Percentiles rank a stretch among this genome's conserved stretches.
Conservation (phyloP, 148 eudicot species). For the Heliosperma pusillum region DNA sequence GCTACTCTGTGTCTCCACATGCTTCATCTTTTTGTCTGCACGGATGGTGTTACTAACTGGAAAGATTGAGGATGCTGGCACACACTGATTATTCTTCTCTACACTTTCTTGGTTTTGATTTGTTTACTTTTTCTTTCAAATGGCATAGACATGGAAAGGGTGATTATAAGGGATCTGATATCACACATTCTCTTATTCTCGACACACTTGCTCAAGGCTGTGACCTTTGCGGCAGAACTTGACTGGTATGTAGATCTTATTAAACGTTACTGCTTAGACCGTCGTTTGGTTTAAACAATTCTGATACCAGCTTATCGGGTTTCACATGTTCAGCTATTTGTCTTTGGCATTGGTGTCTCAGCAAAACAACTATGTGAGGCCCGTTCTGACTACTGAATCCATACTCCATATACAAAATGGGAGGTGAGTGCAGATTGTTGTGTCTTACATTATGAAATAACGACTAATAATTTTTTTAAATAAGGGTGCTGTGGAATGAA, state of each 20-base stretch:
- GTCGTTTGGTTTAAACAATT: constrained; percentile 6
- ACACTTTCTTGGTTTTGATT: not conserved
- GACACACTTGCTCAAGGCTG: constrained; percentile 64
- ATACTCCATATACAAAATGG: constrained; percentile 86
- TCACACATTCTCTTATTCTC: constrained; percentile 72
- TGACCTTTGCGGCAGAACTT: constrained; percentile 89
- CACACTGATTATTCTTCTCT: not conserved
- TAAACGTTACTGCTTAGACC: constrained; percentile 12
- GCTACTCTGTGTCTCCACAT: constrained; percentile 7
- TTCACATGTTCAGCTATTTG: constrained; percentile 47
- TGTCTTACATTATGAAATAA: not conserved
- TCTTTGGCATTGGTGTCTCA: constrained; percentile 89
- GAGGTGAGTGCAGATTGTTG: constrained; percentile 49
- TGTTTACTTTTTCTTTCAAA: constrained; percentile 14
- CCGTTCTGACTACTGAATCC: constrained; percentile 64
- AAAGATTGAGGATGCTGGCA: not conserved
- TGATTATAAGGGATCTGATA: constrained; percentile 85
- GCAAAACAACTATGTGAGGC: constrained; percentile 90
- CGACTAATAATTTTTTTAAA: not conserved
- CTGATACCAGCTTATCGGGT: constrained; percentile 18
- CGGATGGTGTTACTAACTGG: constrained; percentile 5
- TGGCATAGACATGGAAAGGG: constrained; percentile 92
- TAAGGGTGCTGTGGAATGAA: not conserved
- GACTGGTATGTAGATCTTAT: constrained; percentile 58
- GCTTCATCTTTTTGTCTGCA: constrained; percentile 20